A percentile compares a stretch with the other conserved stretches of the same genome.
Conservation (phyloP, 2,329 filamentous ascomycete species). For the Hymenoscyphus occultus region DNA sequence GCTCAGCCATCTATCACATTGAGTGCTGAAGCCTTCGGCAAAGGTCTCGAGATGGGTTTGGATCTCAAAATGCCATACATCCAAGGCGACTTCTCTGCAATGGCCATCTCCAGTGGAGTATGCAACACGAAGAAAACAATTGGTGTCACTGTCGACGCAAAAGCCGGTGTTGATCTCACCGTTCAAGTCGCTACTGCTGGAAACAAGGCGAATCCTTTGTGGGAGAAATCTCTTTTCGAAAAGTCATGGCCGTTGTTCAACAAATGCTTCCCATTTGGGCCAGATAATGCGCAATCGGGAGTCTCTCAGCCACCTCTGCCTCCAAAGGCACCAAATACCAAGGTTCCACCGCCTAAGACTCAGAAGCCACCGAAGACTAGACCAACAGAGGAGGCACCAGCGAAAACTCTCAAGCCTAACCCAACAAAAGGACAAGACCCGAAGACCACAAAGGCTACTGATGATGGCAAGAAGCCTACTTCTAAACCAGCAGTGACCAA, state of each 20-base stretch:
- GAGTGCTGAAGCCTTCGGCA: slow-evolving; percentile 5
- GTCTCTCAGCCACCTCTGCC: background rate
- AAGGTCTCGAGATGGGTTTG: slow-evolving; percentile 7
- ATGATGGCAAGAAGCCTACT: background rate
- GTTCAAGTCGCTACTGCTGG: slow-evolving; percentile 10
- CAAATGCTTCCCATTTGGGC: slow-evolving; percentile 8
- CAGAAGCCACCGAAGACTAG: background rate
- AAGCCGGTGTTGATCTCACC: slow-evolving; percentile 3
- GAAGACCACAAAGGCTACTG: background rate
- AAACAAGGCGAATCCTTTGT: slow-evolving; percentile 8
- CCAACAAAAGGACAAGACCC: background rate
- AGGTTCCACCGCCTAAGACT: background rate
- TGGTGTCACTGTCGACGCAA: slow-evolving; percentile 5
- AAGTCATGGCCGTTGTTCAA: slow-evolving; percentile 6
- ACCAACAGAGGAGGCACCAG: background rate
- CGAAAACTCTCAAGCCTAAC: slow-evolving; percentile 2
- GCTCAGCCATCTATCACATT: slow-evolving; percentile 7
- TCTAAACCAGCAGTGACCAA: background rate
- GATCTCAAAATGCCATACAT: slow-evolving; percentile 8
- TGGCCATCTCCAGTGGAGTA: slow-evolving; percentile 5
- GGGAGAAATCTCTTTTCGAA: slow-evolving; percentile 6
- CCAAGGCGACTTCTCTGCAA: slow-evolving; percentile 6
- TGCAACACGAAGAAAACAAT: slow-evolving; percentile 5
- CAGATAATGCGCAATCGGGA: slow-evolving; percentile 5
- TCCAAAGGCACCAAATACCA: background rate